These are phyloP conservation scores for Penicillium verrucosum DNA, from an alignment of 2,329 filamentous ascomycete species.

Conservation along the genomic window DNA sequence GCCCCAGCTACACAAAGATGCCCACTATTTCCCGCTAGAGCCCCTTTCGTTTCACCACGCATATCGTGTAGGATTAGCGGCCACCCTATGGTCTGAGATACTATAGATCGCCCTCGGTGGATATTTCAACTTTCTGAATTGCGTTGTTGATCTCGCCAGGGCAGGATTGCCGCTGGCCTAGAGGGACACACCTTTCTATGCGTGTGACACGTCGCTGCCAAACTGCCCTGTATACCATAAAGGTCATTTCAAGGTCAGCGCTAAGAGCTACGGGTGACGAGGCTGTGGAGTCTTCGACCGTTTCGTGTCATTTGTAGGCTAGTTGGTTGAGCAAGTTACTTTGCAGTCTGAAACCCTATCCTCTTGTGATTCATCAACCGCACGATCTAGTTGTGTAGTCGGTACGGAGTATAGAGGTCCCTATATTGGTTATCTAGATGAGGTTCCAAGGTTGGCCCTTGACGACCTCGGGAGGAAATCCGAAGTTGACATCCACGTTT, in stretches of 20 bases:
- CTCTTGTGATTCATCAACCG: conserved; percentile 39
- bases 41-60: not conserved
- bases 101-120: not conserved
- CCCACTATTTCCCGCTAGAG: not conserved
- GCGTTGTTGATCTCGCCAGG: not conserved
- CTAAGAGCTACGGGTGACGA: conserved; percentile 31
- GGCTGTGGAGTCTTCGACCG: conserved; percentile 34
- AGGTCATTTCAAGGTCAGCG: no score
- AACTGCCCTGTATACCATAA: not conserved
- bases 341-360: conserved; percentile 1
- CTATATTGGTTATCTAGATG: not conserved
- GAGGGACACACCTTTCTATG: not conserved
- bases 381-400: conserved; percentile 43
- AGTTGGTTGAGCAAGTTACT: not conserved
- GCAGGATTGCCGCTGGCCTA: not conserved
- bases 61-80: not conserved
- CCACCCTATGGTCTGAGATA: not conserved
- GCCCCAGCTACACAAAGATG: not conserved
- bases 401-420: conserved; percentile 24
- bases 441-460: no score
- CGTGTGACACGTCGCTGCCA: not conserved
- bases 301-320: not conserved
- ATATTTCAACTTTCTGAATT: no score
- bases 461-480: conserved; percentile 27
- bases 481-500: not conserved